A percentile compares a stretch with the other conserved stretches of the same genome.
Evolutionary conservation across 768 basidiomycete genomes (phyloP).

Genomic region (Naganishia antarctica): DNA sequence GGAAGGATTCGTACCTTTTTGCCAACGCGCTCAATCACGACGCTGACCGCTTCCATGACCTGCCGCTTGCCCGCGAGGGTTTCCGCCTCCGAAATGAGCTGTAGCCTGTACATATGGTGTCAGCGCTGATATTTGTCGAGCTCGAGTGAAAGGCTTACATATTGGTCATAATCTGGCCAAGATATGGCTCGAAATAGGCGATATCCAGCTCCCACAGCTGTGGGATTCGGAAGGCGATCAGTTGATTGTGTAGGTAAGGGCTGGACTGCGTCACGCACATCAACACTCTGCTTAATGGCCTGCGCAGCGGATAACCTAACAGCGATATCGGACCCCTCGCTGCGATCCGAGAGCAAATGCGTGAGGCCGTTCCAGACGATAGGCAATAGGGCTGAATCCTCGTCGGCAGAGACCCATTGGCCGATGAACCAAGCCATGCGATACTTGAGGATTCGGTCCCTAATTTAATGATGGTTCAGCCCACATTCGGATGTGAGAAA

Average conservation of each 20-base stretch:
- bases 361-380: conserved; percentile 75
- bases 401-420: conserved; percentile 65
- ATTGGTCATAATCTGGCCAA: conserved; percentile 38
- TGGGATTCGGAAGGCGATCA: background rate
- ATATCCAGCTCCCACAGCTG: conserved; percentile 47
- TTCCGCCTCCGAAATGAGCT: conserved; percentile 38
- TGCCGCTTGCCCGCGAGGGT: conserved; percentile 45
- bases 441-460: conserved; percentile 88
- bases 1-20: conserved; percentile 32
- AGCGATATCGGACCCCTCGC: conserved; percentile 69
- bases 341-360: conserved; percentile 64
- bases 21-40: conserved; percentile 44
- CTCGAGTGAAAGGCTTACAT: conserved; percentile 33
- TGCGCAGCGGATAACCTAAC: conserved; percentile 79
- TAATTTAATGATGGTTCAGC: conserved; percentile 43
- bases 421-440: conserved; percentile 92
- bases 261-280: conserved; percentile 57
- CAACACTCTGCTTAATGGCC: conserved; percentile 73
- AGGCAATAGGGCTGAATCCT: conserved; percentile 58
- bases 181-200: conserved; percentile 41
- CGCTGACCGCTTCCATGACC: conserved; percentile 42
- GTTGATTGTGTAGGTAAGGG: background rate
- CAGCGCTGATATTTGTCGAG: background rate
- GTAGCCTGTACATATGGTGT: conserved; percentile 29
- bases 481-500: too few relatives aligned